Conservation (phyloP, 805 yeast species). For the Yarrowia phangngaensis region DNA sequence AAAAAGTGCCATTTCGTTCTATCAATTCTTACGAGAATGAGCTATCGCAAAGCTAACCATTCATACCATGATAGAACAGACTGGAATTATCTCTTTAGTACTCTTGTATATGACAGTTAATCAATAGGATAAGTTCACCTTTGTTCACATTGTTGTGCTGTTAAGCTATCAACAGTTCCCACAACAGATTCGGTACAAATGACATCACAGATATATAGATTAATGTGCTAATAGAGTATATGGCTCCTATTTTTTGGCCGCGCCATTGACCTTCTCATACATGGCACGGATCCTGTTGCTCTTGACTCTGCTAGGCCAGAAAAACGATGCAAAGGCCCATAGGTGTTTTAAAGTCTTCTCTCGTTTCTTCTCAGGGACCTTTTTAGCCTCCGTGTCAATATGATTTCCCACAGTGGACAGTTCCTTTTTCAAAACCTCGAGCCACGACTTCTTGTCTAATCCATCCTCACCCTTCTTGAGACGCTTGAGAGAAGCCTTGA, state of each 20-base stretch:
- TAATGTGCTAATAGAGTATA: too few relatives aligned
- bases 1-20: too few relatives aligned
- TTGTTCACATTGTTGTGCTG: too few relatives aligned
- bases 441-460: slow-evolving; percentile 73
- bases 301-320: slow-evolving; percentile 79
- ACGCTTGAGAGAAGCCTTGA: slow-evolving; percentile 60
- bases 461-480: slow-evolving; percentile 71
- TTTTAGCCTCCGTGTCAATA: slow-evolving; percentile 44
- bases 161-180: too few relatives aligned
- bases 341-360: slow-evolving; percentile 56
- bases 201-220: too few relatives aligned
- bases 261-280: slow-evolving; percentile 47
- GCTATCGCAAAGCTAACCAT: too few relatives aligned
- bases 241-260: slow-evolving; percentile 16
- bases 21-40: too few relatives aligned
- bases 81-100: too few relatives aligned
- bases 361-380: slow-evolving; percentile 36
- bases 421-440: slow-evolving; percentile 62
- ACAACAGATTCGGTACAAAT: too few relatives aligned
- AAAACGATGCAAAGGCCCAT: slow-evolving; percentile 79
- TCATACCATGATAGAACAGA: too few relatives aligned
- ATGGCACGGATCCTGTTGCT: slow-evolving; percentile 67
- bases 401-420: slow-evolving; percentile 69
- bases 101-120: too few relatives aligned
- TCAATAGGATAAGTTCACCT: too few relatives aligned